phyloP scores from a whole-genome alignment of 352 stramenopile species.

The Albugo candida region DNA sequence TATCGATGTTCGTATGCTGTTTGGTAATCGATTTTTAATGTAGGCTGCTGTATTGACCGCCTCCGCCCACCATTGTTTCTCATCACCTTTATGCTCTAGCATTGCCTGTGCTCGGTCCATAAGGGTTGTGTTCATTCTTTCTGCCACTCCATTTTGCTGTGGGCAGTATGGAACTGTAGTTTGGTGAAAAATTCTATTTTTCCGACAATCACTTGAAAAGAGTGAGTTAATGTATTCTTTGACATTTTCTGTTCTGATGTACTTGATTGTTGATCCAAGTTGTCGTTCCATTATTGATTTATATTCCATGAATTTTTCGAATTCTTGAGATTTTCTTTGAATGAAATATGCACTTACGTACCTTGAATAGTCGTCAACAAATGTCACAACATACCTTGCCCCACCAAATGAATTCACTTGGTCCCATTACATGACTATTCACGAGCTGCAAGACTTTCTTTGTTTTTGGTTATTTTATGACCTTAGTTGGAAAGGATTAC shows the following conservation, averaged over 20 bases:
- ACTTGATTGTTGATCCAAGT: too few relatives aligned
- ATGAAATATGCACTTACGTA: constrained; percentile 2
- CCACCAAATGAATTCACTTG: not conserved
- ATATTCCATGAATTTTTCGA: constrained; percentile 3
- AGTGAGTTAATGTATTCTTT: not conserved
- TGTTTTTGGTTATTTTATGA: not conserved
- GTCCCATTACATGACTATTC: constrained; percentile 6
- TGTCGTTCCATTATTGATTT: constrained; percentile 4
- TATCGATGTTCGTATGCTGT: not conserved
- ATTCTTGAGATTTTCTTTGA: constrained; percentile 3
- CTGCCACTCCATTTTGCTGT: not conserved
- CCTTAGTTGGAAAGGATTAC: not conserved
- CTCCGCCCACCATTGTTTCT: not conserved
- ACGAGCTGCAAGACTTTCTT: constrained; percentile 3
- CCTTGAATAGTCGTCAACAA: constrained; percentile 8
- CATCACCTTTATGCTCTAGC: not conserved
- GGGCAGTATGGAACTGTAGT: not conserved
- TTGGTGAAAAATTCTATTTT: not conserved
- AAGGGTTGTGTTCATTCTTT: not conserved
- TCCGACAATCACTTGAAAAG: not conserved
- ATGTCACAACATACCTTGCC: constrained; percentile 3
- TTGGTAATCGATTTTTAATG: too few relatives aligned
- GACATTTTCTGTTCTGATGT: too few relatives aligned
- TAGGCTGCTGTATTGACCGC: too few relatives aligned
- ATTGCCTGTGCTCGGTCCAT: not conserved